Conservation (phyloP, 352 stramenopile species). For the Phytophthora megakarya region DNA sequence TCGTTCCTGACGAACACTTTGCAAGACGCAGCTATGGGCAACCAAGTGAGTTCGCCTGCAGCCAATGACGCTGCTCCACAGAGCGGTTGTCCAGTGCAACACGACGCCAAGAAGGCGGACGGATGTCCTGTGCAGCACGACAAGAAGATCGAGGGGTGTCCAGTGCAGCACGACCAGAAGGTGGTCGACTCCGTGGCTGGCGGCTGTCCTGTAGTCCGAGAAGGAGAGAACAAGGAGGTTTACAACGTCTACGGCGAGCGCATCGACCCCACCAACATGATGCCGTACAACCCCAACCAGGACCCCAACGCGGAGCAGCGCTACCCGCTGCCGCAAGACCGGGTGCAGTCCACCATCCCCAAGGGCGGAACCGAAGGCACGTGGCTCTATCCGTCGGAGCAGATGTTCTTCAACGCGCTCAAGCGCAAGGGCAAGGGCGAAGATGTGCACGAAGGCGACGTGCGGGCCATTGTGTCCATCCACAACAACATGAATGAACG, state of each 20-base stretch:
- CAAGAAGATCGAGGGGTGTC: conserved; percentile 52
- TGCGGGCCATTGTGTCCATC: conserved; percentile 97
- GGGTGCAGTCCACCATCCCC: conserved; percentile 96
- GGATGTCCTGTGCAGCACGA: conserved; percentile 70
- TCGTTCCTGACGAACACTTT: conserved; percentile 29
- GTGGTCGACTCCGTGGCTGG: conserved; percentile 33
- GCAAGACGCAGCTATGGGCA: conserved; percentile 55
- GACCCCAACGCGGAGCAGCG: conserved; percentile 92
- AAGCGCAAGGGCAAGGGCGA: conserved; percentile 97
- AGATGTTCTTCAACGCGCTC: conserved; percentile 99
- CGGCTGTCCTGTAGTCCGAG: conserved; percentile 64
- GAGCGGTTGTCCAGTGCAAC: conserved; percentile 58
- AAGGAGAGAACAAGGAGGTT: conserved; percentile 53
- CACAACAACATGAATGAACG: conserved; percentile 99
- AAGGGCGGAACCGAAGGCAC: conserved; percentile 95
- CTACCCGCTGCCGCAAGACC: conserved; percentile 90
- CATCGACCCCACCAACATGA: conserved; percentile 98
- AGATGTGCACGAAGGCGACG: conserved; percentile 94
- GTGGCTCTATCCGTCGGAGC: conserved; percentile 98
- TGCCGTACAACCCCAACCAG: conserved; percentile 97
- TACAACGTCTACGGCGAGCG: conserved; percentile 99
- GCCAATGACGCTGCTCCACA: conserved; percentile 16
- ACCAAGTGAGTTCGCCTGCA: conserved; percentile 58
- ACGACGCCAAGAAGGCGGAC: conserved; percentile 42
- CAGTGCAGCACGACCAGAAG: conserved; percentile 67